These are phyloP conservation scores for Penicillium sclerotiorum DNA, from an alignment of 2,329 filamentous ascomycete genomes.

Conservation along the genomic window DNA sequence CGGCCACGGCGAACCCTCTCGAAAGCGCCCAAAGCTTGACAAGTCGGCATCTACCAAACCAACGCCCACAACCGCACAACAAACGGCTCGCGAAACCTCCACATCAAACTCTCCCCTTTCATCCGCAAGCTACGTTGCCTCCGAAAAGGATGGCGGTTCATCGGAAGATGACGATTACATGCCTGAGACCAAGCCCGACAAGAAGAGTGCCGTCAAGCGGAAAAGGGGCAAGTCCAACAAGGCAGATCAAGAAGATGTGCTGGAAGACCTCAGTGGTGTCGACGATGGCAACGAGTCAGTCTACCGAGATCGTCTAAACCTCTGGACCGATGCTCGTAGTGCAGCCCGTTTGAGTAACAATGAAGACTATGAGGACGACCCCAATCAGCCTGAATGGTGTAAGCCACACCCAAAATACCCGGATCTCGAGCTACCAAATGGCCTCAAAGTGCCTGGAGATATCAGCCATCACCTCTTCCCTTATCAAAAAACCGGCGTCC, in stretches of 20 bases:
- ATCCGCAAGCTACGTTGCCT: constrained; percentile 37
- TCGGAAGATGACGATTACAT: constrained; percentile 40
- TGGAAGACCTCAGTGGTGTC: constrained; percentile 64
- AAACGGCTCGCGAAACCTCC: neutral
- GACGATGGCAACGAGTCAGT: constrained; percentile 88
- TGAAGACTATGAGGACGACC: constrained; percentile 39
- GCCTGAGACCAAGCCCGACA: constrained; percentile 31
- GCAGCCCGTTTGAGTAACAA: constrained; percentile 58
- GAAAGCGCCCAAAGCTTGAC: constrained; percentile 42
- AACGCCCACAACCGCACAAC: neutral
- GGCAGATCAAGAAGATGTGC: constrained; percentile 26
- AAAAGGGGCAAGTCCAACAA: constrained; percentile 32
- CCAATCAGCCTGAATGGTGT: constrained; percentile 66
- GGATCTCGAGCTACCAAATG: constrained; percentile 74
- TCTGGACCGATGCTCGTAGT: constrained; percentile 71
- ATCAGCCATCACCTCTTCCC: constrained; percentile 91
- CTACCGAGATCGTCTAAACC: constrained; percentile 73
- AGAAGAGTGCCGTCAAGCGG: constrained; percentile 18
- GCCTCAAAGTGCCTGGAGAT: constrained; percentile 82
- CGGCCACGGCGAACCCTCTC: constrained; percentile 28
- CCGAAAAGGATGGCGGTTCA: constrained; percentile 30
- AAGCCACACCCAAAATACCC: constrained; percentile 81
- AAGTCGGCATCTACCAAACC: neutral
- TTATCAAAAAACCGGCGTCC: constrained; percentile 95
- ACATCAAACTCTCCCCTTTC: constrained; percentile 18